Evolutionary conservation across 768 basidiomycete species (phyloP).

Genomic region (Strobilomyces dryophilus): DNA sequence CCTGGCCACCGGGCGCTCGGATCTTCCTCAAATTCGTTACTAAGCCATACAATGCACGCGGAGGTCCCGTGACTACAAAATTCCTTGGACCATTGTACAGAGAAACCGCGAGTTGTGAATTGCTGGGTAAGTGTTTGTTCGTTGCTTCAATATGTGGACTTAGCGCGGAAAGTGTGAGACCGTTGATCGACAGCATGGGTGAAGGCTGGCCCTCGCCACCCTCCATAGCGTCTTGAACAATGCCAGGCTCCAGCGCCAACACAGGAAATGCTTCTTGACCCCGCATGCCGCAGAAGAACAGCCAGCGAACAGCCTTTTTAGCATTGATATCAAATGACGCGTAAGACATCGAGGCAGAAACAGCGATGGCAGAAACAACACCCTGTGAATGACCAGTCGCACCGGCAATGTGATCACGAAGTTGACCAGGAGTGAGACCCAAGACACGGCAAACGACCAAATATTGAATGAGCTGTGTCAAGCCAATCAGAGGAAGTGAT

Average conservation of each 20-base stretch:
- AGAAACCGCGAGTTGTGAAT: slow-evolving; percentile 81
- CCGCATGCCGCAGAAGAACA: slow-evolving; percentile 90
- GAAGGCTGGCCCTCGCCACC: slow-evolving; percentile 91
- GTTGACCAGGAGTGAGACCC: slow-evolving; percentile 72
- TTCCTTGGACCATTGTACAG: slow-evolving; percentile 89
- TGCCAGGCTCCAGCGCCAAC: slow-evolving; percentile 80
- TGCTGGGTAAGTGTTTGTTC: slow-evolving; percentile 76
- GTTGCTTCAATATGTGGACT: slow-evolving; percentile 81
- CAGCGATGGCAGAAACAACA: slow-evolving; percentile 87
- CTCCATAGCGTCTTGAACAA: slow-evolving; percentile 83
- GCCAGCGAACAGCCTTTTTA: slow-evolving; percentile 82
- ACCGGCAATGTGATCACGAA: slow-evolving; percentile 72
- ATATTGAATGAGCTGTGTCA: slow-evolving; percentile 95
- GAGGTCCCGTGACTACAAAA: slow-evolving; percentile 90
- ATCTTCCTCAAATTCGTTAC: slow-evolving; percentile 89
- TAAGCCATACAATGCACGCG: slow-evolving; percentile 89
- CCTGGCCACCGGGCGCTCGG: slow-evolving; percentile 79
- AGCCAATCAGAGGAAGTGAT: slow-evolving; percentile 93
- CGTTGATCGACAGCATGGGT: slow-evolving; percentile 91
- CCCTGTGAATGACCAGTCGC: slow-evolving; percentile 98
- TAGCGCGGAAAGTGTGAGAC: slow-evolving; percentile 71
- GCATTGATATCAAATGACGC: slow-evolving; percentile 74
- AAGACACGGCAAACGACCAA: slow-evolving; percentile 73
- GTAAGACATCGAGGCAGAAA: slow-evolving; percentile 74
- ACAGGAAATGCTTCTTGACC: slow-evolving; percentile 95